Evolutionary conservation across 202 grass and related monocot species (phyloP).

Genomic region (Brachypodium distachyon): DNA sequence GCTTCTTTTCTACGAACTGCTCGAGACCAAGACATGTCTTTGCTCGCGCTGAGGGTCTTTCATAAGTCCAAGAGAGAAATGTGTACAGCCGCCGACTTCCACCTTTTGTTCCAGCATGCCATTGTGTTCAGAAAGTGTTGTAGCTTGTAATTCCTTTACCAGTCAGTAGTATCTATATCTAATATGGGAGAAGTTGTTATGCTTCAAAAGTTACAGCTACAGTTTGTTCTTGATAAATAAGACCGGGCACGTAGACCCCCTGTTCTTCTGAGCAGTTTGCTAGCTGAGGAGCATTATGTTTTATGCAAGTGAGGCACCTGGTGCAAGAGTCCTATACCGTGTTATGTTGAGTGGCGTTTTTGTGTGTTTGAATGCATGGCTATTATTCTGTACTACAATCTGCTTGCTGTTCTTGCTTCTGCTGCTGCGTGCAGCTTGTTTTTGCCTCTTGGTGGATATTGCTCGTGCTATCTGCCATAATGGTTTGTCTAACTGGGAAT

Average conservation of each 20-base stretch:
- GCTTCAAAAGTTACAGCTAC: conserved; percentile 14
- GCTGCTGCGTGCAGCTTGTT: not conserved
- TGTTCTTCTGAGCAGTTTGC: conserved; percentile 1
- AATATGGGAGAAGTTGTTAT: not conserved
- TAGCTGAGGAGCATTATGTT: not conserved
- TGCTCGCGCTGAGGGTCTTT: conserved; percentile 29
- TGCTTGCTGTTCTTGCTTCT: not conserved
- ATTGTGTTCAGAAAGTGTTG: conserved; percentile 17
- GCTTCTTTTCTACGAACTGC: not conserved
- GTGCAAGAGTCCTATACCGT: not conserved
- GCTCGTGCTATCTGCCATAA: not conserved
- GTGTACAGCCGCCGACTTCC: conserved; percentile 38
- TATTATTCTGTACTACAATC: not conserved
- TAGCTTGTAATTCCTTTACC: conserved; percentile 16
- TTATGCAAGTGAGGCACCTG: not conserved
- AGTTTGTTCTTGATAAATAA: conserved; percentile 37
- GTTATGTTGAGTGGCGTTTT: conserved; percentile 4
- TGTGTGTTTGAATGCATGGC: not conserved
- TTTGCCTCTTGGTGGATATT: not conserved
- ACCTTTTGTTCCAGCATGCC: conserved; percentile 19
- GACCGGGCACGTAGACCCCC: conserved; percentile 3
- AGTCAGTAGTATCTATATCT: conserved; percentile 15
- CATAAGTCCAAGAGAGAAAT: conserved; percentile 28
- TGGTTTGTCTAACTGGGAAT: not conserved
- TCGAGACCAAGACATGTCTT: not conserved